These are phyloP conservation scores for Hsuehochloa calcarea DNA, from an alignment of 176 grass and related monocot species.

Conservation along the genomic window DNA sequence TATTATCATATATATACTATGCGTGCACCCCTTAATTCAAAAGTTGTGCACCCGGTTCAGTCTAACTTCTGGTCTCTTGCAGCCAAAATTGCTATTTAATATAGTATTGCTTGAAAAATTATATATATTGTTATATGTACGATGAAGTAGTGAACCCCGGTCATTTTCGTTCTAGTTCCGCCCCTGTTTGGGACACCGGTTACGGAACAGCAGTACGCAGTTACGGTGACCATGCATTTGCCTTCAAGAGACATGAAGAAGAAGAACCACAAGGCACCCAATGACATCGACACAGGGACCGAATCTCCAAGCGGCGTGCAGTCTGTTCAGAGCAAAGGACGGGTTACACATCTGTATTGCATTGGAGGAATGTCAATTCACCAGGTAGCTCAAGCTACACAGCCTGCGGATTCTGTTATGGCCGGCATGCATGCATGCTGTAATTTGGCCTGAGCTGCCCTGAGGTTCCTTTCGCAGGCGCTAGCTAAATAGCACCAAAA, in stretches of 20 bases:
- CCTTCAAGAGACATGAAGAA: neutral
- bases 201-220: neutral
- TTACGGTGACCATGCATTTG: slow-evolving; percentile 18
- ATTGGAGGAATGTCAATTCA: slow-evolving; percentile 26
- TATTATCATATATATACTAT: no score
- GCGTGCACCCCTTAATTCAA: no score
- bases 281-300: neutral
- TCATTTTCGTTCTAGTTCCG: no score
- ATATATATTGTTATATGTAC: no score
- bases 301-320: slow-evolving; percentile 6
- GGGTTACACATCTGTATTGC: neutral
- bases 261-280: neutral
- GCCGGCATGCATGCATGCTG: no score
- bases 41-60: no score
- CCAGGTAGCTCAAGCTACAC: neutral
- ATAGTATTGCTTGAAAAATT: no score
- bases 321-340: neutral
- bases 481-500: neutral
- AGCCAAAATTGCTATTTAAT: no score
- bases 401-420: slow-evolving; percentile 22
- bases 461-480: neutral
- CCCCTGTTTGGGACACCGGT: neutral
- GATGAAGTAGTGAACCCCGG: no score
- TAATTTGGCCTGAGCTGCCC: neutral
- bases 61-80: no score